Conservation (phyloP, 768 basidiomycete species). For the Epithele typhae region DNA sequence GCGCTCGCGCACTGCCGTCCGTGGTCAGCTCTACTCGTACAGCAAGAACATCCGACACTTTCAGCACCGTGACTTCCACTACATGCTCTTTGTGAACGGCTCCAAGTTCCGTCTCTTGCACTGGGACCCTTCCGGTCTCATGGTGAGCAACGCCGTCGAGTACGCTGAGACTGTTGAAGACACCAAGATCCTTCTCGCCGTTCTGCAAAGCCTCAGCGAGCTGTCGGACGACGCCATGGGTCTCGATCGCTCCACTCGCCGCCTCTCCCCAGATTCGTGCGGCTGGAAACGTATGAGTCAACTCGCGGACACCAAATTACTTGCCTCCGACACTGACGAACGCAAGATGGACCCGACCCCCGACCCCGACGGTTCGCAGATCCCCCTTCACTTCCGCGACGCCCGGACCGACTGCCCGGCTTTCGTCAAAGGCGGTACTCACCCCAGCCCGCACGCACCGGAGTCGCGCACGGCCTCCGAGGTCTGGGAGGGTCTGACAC, state of each 20-base stretch:
- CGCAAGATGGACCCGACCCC: no score
- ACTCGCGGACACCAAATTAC: not conserved
- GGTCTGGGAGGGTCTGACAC: no score
- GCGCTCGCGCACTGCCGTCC: not conserved
- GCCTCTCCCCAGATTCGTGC: not conserved
- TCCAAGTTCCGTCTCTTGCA: not conserved
- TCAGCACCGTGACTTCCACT: not conserved
- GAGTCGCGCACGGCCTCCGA: no score
- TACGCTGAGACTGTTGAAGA: not conserved
- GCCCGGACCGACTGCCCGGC: not conserved
- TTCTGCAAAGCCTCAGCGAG: not conserved
- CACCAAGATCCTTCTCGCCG: not conserved
- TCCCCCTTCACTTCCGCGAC: not conserved
- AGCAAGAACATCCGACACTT: not conserved
- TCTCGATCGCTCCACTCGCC: not conserved
- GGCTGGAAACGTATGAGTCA: not conserved
- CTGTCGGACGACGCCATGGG: no score
- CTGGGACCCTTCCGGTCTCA: not conserved
- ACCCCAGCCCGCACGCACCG: no score
- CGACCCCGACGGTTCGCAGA: no score
- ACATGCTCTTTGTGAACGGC: not conserved
- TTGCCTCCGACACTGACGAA: not conserved
- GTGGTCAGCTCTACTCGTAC: not conserved
- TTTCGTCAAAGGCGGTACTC: not conserved
- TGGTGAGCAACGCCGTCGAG: not conserved